Base-by-base conservation (phyloP, 345 rosid genomes). In the Jatropha curcas region DNA sequence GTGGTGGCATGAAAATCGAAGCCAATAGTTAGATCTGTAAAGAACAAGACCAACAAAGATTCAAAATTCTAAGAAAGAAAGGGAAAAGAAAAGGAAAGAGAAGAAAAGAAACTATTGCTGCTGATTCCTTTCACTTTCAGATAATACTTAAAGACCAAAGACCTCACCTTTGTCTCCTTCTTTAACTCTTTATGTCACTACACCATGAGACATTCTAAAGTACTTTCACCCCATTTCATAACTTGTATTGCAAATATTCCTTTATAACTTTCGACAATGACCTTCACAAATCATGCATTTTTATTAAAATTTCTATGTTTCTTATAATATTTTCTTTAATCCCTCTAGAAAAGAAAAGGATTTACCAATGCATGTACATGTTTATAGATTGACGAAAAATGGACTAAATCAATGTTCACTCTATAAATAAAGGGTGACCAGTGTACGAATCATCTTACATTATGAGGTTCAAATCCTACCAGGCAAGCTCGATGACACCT, bases 161-260 rank as follows among this genome's bases (percentile, higher is more conserved):
- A 7, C 31, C 14, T 61, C 73, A n/a, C 78, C 61, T 67, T 67
- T 68, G 73, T 68, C 68, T 43, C 68, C 63, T 34, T 59, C 70
- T 60, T 67, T 74, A 25, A 35, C 46, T 59, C 70, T 60, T 67
- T 74, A 25, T 50, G 56, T n/a, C 66, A 7, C 37, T 65, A 4
- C 10, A 6, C 46, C 59, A 31, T 28, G 19, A 63, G 28, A 37
- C 69, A 74, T 65, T 45, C 59, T 52, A 2, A 31, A 30, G 48
- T 27, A 16, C 67, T 48, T 66, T 74, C 59, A 57, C 71, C 22
- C 20, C 60, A 10, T 46, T 13, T 25, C 58, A 66, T 46, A 30
- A 43, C 77, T 59, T 48, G 27, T 48, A 12, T 6, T 17, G 5
- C 71, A 66, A 46, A 74, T 67, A 74, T 59, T 58, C 77, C 66